phyloP scores from a whole-genome alignment of 1,284 basidiomycete genomes.

The Phenoliferia sp. region DNA sequence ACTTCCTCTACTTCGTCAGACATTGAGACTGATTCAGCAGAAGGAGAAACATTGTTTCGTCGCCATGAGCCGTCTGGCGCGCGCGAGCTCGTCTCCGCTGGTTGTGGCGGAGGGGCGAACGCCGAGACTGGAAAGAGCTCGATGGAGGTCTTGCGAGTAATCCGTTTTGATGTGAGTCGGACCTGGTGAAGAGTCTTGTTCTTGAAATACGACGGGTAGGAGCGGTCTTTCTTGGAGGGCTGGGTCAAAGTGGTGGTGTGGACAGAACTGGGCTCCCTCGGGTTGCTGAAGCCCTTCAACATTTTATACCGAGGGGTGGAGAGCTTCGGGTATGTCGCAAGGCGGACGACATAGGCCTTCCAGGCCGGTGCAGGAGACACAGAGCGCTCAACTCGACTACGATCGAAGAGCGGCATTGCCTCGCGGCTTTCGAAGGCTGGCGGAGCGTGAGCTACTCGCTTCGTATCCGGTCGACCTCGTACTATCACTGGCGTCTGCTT shows the following conservation, averaged over 20 bases:
- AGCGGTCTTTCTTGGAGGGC: slow-evolving; percentile 64
- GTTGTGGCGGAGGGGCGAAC: neutral
- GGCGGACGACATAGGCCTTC: slow-evolving; percentile 51
- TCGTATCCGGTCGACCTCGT: neutral
- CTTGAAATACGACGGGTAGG: slow-evolving; percentile 52
- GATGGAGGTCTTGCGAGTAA: neutral
- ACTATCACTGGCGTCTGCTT: neutral
- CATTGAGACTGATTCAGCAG: neutral
- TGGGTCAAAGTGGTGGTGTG: slow-evolving; percentile 47
- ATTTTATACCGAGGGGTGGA: slow-evolving; percentile 8
- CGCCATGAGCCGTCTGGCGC: slow-evolving; percentile 30
- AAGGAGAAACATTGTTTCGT: neutral
- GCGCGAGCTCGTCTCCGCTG: neutral
- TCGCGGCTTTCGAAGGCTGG: slow-evolving; percentile 18
- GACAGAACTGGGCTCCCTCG: slow-evolving; percentile 49
- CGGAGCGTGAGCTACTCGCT: neutral
- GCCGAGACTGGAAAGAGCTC: neutral
- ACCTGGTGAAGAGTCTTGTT: slow-evolving; percentile 32
- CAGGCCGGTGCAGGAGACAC: slow-evolving; percentile 49
- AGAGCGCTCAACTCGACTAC: slow-evolving; percentile 40
- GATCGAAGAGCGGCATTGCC: slow-evolving; percentile 37
- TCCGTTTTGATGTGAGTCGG: neutral
- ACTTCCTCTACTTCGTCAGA: neutral
- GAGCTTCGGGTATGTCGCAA: slow-evolving; percentile 11
- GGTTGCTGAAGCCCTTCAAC: slow-evolving; percentile 28